Evolutionary conservation across 2,329 filamentous ascomycete genomes (phyloP), one percentile per base, ranked within the genome.

Genomic region (Epichloe gansuensis): DNA sequence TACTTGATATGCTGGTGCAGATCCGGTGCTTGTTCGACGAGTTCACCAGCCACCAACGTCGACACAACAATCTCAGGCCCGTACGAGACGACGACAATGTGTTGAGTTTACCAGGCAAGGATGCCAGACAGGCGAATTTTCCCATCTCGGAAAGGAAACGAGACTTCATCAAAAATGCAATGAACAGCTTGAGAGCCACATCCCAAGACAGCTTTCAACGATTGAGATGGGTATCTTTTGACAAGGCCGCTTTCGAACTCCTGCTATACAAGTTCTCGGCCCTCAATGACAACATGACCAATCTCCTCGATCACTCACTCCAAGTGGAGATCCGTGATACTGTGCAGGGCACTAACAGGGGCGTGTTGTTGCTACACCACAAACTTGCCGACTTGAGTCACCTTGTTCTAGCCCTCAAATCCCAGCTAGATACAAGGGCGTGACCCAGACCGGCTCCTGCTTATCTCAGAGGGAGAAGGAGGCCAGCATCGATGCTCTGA

Each of bases 251-350:
- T 2, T 75, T 76, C 54, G 74, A 75, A 60, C 60, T 59, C 15
- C 60, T 76, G 21, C 63, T 76, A 4, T 65, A 66, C 46, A 65
- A 69, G 47, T 75, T 76, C 54, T 67, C 72, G 0, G 57, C 65
- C 5, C 61, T 76, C 5, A 75, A 75, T 57, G 73, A 75, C 56
- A 70, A 65, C 56, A 75, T 75, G 67, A 75, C 71, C 28, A 67
- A 72, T 51, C 70, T 76, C 5, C 62, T 75, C 8, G 73, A 75
- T 50, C 69, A 72, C 35, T 67, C 69, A 3, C 61, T 75, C 52
- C 72, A 75, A 55, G 67, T 71, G 3, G 73, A 75, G 57, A 73
- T 75, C 49, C 69, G 71, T 25, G 63, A 73, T 37, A 73, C 71
- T 1, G 72, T 74, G 3, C 71, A 75, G 54, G 72, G 75, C 50